Evolutionary conservation across 129 eudicot species (phyloP), one percentile per base, ranked within the genome.

Genomic region (Tanacetum coccineum): DNA sequence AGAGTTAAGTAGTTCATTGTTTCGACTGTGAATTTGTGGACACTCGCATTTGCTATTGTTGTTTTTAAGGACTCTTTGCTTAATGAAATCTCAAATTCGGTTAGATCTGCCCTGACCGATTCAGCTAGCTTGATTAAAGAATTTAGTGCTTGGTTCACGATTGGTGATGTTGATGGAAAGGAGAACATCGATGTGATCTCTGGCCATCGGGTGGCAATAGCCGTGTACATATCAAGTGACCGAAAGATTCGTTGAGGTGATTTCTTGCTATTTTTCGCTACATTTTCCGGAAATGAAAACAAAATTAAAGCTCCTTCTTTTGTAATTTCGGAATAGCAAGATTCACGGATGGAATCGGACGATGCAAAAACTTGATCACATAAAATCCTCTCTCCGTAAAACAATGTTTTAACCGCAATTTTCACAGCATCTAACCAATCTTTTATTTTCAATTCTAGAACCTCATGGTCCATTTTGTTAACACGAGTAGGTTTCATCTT

Each of bases 331-430:
- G 82, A 32, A 42, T 80, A 90, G 22, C 82, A 76, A 11, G 92
- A 72, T 28, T 90, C 97, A 5, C 85, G 81, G 61, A 82, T 76
- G 8, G 83, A 57, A 54, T 77, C 79, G 7, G 78, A 69, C 0
- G 84, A 64, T 0, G 87, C 80, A 61, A 90, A 90, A 4, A 90
- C 92, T 15, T 82, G 74, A 63, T 90, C 95, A 39, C 86, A 87
- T 57, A 90, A 81, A 30, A 84, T 79, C 61, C 88, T 78, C 72
- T 90, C 97, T 1, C 89, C 89, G 15, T 80, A 14, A 62, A 90
- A 87, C 6, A 90, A 59, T 6, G 85, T 81, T 25, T 71, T 71
- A 53, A 90, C 81, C 0, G 87, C 76, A 25, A 80, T 32, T 1
- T 73, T 74, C 1, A 81, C 68, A 0, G 79, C 84, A 6, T 56